These are phyloP conservation scores for Chlamydomonas incerta DNA, from an alignment of 139 green algal genomes.

Conservation along the genomic window DNA sequence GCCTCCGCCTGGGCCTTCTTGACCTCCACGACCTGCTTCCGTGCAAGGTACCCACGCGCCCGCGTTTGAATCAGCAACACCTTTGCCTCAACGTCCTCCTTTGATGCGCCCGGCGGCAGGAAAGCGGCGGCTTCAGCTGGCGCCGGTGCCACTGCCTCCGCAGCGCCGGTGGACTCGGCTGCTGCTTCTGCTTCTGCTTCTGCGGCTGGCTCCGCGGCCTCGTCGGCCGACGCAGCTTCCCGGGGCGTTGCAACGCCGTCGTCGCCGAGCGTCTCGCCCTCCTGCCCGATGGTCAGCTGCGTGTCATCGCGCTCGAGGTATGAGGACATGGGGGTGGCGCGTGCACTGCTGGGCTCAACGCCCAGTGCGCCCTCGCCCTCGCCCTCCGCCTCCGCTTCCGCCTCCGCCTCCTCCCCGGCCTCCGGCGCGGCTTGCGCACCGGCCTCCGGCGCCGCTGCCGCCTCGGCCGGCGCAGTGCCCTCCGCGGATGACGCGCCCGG, in stretches of 20 bases:
- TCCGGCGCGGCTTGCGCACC: background rate
- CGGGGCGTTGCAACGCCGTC: too few relatives aligned
- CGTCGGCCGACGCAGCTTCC: too few relatives aligned
- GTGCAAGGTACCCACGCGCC: background rate
- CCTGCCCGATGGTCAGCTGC: too few relatives aligned
- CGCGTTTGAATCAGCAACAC: background rate
- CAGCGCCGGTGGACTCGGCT: too few relatives aligned
- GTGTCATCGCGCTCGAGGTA: too few relatives aligned
- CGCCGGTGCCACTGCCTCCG: too few relatives aligned
- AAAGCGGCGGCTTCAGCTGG: too few relatives aligned
- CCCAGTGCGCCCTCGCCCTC: background rate
- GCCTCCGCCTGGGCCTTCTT: background rate
- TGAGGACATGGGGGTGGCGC: too few relatives aligned
- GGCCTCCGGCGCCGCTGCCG: background rate
- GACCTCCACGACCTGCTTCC: background rate
- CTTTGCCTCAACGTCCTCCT: background rate
- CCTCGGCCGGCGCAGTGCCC: background rate
- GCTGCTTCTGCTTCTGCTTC: background rate
- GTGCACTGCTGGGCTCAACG: too few relatives aligned
- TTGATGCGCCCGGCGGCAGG: too few relatives aligned
- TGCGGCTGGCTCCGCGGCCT: background rate
- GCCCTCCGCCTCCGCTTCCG: background rate
- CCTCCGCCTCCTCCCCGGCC: background rate
- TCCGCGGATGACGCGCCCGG: background rate
- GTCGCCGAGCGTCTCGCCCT: too few relatives aligned